Base-by-base conservation (phyloP, 768 basidiomycete species). In the Macrolepiota albuminosa region DNA sequence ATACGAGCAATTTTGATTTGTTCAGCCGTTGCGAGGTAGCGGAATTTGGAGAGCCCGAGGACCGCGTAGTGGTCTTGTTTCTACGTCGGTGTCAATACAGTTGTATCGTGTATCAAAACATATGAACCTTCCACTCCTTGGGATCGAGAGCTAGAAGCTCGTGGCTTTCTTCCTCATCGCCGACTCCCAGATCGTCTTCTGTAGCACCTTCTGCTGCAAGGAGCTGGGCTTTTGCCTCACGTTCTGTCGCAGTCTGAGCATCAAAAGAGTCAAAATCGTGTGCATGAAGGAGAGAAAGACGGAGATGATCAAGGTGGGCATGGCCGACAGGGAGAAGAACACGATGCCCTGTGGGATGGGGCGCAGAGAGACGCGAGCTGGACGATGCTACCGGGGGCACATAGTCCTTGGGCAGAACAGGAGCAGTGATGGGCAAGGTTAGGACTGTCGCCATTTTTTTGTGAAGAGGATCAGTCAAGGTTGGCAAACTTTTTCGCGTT, bases 31-130 rank as follows among this genome's bases (percentile, higher is more conserved):
- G 97, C 95, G 63, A 80, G 84, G 81, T 89, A 91, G 61, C 97
- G 84, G 59, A 97, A 81, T 69, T 89, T 88, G 42, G 94, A 95
- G 9, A 99, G 84, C 64, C 97, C 97, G 56, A 99, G 88, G 43
- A 99, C 93, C 58, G 91, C 91, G 70, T 99, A 99, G 71, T 98
- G 92, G 71, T 99, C 96, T 84, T 98, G 97, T 85, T 96, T 95
- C 91, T 95, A 26, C 13, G 14, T 21, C 45, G 11, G 31, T 13
- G 33, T 42, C n/a, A 37, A 58, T n/a, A 24, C n/a, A 9, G 10
- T 36, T 56, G 7, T 29, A 26, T 36, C 24, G 39, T 48, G 10
- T n/a, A 58, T 11, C 1, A 49, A 48, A 56, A 10, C 29, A 46
- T 46, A 62, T 60, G 45, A 63, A 91, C 92, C 84, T 98, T 99